Conservation (phyloP, 2,329 filamentous ascomycete species). For the Claviceps sp. region DNA sequence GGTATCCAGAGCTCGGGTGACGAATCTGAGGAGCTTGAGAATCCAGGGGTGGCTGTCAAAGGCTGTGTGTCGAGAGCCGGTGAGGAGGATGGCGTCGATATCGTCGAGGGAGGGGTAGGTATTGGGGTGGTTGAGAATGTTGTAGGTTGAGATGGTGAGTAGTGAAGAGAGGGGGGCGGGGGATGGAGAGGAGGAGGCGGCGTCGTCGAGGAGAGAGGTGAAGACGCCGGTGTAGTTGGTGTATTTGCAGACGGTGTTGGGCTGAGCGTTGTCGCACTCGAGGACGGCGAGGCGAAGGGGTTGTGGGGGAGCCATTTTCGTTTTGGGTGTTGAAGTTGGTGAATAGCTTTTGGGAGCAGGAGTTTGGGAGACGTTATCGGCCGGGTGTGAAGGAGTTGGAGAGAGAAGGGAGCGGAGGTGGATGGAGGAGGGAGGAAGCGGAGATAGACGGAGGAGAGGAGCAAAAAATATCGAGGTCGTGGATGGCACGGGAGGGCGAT, state of each 20-base stretch:
- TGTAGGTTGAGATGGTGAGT: constrained; percentile 50
- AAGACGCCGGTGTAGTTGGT: constrained; percentile 63
- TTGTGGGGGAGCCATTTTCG: constrained; percentile 32
- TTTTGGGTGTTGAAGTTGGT: too few species aligned
- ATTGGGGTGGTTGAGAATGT: constrained; percentile 53
- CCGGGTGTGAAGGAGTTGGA: not conserved
- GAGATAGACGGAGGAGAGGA: too few species aligned
- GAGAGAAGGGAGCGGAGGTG: not conserved
- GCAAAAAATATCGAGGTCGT: not conserved
- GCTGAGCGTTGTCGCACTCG: constrained; percentile 70
- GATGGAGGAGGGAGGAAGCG: not conserved
- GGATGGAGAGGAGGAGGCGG: constrained; percentile 31
- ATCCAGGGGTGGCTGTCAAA: constrained; percentile 33
- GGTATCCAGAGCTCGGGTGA: constrained; percentile 17
- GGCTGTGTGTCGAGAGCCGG: constrained; percentile 50
- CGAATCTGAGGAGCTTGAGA: constrained; percentile 25
- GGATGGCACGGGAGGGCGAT: not conserved
- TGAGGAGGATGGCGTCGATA: constrained; percentile 73
- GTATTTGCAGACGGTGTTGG: constrained; percentile 49
- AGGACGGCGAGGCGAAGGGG: constrained; percentile 72
- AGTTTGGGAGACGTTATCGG: not conserved
- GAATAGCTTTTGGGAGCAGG: not conserved
- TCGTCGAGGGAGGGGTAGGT: constrained; percentile 59
- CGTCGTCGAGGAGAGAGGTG: constrained; percentile 40
- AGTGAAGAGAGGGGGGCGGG: constrained; percentile 26